Evolutionary conservation across 805 yeast genomes (phyloP), one percentile per base, ranked within the genome.

Genomic region (Cyberlindnera samutprakarnensis): DNA sequence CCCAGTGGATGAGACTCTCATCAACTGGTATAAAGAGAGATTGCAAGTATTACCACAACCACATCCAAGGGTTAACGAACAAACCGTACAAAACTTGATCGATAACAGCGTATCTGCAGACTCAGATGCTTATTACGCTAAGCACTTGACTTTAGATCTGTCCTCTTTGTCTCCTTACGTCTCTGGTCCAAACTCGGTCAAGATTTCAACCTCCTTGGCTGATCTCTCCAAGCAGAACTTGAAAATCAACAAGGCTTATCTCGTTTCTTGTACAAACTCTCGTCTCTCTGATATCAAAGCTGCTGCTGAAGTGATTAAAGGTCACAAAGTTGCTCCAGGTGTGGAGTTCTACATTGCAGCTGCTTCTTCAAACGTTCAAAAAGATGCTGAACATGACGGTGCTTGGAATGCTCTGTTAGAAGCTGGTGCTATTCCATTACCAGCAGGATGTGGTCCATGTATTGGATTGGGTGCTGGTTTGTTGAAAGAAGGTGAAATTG

Each of bases 371-470:
- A 77, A 78, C 49, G 96, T 92, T 23, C 96, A 90, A 64, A 71
- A 72, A 46, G 96, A 88, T 46, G 98, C 98, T 28, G 95, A 83
- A 62, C 72, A 75, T 22, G 64, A 61, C 27, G 98, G 99, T 35
- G 94, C 94, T 12, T 94, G 99, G 98, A 70, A 87, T 49, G 75
- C 75, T 14, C 68, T 92, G 37, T 51, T 92, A 29, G 90, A 79
- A 35, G 95, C 97, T 8, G 99, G 99, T 32, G 94, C 96, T 38
- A 83, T 65, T 47, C 85, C 96, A 22, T 72, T 92, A 47, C 97
- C 97, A 14, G 95, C 98, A 12, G 99, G 99, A 15, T 92, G 99
- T 65, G 99, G 99, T 28, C 99, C 99, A 16, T 92, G 99, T 66
- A 92, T 92, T 53, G 99, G 99, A 23, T 67, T 92, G 35, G 99